Evolutionary conservation across 345 rosid genomes (phyloP).

Genomic region (Eucalyptus pauciflora): DNA sequence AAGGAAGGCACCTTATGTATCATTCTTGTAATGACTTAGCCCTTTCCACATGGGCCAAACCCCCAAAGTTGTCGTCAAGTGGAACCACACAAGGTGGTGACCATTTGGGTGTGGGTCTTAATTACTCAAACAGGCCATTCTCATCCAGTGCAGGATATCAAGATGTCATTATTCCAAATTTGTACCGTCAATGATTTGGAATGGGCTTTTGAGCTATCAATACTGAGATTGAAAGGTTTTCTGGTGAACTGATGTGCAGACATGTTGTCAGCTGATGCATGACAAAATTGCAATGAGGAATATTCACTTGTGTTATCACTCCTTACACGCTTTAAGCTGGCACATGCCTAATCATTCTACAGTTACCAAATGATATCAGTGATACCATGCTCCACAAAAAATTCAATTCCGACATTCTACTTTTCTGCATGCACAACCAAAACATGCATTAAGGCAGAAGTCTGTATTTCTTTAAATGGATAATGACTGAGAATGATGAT

Average conservation of each 20-base stretch:
- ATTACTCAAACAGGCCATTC: not conserved
- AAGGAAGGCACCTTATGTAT: not conserved
- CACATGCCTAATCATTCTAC: not conserved
- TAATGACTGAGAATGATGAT: not conserved
- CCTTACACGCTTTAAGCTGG: not conserved
- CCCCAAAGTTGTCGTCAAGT: not conserved
- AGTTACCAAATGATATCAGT: not conserved
- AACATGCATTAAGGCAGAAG: not conserved
- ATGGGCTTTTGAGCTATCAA: not conserved
- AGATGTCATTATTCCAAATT: not conserved
- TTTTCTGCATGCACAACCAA: not conserved
- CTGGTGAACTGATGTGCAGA: not conserved
- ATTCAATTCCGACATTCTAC: not conserved
- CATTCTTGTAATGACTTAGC: not conserved
- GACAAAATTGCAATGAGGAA: not conserved
- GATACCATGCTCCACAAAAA: not conserved
- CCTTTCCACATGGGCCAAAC: not conserved
- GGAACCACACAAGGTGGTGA: not conserved
- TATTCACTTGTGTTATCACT: not conserved
- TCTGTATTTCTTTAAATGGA: not conserved
- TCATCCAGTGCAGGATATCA: not conserved
- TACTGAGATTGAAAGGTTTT: not conserved
- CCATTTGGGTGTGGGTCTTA: not conserved
- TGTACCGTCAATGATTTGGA: not conserved
- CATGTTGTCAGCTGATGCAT: not conserved